phyloP scores from a whole-genome alignment of 345 rosid genomes.

The Syzygium grande region DNA sequence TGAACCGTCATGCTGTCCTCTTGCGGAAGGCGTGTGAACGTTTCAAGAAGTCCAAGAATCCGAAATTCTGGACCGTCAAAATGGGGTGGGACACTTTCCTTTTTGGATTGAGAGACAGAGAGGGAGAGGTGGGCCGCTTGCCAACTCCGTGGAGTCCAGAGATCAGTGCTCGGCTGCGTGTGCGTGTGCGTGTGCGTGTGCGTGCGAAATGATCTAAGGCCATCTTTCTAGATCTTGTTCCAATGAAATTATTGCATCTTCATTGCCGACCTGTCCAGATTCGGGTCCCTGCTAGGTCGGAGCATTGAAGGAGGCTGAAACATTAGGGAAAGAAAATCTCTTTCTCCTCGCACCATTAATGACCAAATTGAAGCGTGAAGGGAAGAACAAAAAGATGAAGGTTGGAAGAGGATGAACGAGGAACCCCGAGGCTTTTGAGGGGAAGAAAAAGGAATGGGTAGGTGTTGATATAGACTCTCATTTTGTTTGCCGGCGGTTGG shows the following conservation, averaged over 20 bases:
- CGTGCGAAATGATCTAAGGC: not conserved
- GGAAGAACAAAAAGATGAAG: not conserved
- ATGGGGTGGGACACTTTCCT: not conserved
- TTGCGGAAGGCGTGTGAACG: not conserved
- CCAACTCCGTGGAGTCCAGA: not conserved
- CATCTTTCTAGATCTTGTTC: not conserved
- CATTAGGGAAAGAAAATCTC: not conserved
- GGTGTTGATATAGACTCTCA: not conserved
- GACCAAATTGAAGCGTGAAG: not conserved
- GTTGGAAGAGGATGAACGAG: not conserved
- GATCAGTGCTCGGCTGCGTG: not conserved
- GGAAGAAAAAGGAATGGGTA: not conserved
- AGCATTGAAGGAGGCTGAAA: not conserved
- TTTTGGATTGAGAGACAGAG: not conserved
- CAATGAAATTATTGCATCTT: not conserved
- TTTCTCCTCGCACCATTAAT: not conserved
- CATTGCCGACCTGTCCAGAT: not conserved
- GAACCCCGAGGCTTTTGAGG: not conserved
- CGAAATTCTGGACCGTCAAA: not conserved
- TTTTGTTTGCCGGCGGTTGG: not conserved
- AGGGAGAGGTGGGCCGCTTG: not conserved
- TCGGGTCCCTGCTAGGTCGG: not conserved
- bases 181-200: too few species aligned
- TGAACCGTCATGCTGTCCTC: not conserved
- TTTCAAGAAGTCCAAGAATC: not conserved